Evolutionary conservation across 2,329 filamentous ascomycete species (phyloP).

Genomic region (Phyllosticta capitalensis): DNA sequence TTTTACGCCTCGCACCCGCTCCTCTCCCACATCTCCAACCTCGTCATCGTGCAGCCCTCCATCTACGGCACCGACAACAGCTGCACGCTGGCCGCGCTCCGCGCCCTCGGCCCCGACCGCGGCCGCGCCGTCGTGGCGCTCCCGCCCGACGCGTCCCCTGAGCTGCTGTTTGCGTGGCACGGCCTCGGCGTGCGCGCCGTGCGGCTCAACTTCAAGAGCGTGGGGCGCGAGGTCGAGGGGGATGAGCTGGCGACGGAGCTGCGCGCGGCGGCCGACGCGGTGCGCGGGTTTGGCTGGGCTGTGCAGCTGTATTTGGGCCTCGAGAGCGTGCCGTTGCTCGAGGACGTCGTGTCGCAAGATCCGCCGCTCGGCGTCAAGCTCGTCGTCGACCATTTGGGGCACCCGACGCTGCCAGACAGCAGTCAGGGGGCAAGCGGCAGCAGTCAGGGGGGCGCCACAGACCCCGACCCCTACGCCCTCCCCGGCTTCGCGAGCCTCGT

Average conservation of each 20-base stretch:
- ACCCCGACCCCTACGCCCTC: constrained; percentile 35
- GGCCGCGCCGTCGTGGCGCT: constrained; percentile 49
- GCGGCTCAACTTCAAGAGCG: constrained; percentile 49
- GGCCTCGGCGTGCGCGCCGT: constrained; percentile 49
- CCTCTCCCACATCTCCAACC: constrained; percentile 41
- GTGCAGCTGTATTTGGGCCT: constrained; percentile 51
- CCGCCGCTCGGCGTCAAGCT: constrained; percentile 39
- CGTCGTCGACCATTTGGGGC: constrained; percentile 53
- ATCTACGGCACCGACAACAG: constrained; percentile 54
- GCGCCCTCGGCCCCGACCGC: constrained; percentile 37
- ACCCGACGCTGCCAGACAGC: constrained; percentile 30
- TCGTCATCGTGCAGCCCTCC: constrained; percentile 51
- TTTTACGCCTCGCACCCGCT: constrained; percentile 36
- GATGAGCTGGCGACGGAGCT: constrained; percentile 36
- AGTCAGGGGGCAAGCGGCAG: background rate
- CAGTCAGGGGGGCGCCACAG: background rate
- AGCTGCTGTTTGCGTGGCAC: constrained; percentile 46
- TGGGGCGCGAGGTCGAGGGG: constrained; percentile 30
- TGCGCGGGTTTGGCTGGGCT: constrained; percentile 45
- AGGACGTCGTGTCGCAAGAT: constrained; percentile 35
- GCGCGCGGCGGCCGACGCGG: constrained; percentile 40
- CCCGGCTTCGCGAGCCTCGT: constrained; percentile 42
- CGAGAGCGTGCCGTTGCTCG: constrained; percentile 39
- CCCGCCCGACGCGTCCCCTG: constrained; percentile 30
- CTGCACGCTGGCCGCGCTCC: constrained; percentile 47